phyloP scores from a whole-genome alignment of 345 rosid genomes.

The Aegle marmelos region DNA sequence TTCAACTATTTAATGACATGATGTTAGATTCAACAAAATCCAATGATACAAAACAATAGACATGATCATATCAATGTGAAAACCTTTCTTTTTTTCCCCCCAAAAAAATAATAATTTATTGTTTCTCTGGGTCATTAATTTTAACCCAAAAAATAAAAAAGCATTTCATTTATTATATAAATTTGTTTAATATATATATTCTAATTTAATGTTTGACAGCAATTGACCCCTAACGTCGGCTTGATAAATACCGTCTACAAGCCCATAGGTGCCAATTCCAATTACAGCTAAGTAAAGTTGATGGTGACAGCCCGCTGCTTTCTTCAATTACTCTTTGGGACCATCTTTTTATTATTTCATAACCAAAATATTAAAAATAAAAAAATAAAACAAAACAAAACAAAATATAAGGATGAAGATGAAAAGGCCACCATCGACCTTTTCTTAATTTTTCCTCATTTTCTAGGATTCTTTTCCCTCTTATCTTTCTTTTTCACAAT shows the following conservation, averaged over 20 bases:
- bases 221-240: background rate
- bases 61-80: background rate
- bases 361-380: background rate
- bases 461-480: too few relatives aligned
- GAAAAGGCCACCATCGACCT: too few relatives aligned
- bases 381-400: too few relatives aligned
- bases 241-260: background rate
- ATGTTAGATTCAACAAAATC: background rate
- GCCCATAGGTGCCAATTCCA: background rate
- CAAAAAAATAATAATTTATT: too few relatives aligned
- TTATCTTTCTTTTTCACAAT: too few relatives aligned
- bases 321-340: conserved; percentile 31
- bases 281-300: conserved; percentile 1
- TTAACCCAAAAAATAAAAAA: background rate
- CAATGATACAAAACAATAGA: background rate
- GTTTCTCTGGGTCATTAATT: background rate
- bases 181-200: too few relatives aligned
- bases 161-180: background rate
- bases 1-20: conserved; percentile 1
- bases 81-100: too few relatives aligned
- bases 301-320: background rate
- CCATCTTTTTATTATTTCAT: conserved; percentile 18
- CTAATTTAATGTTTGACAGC: too few relatives aligned
- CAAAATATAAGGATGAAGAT: too few relatives aligned
- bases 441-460: too few relatives aligned